These are phyloP conservation scores for Raphanus raphanistrum DNA, from an alignment of 345 rosid species.

Conservation along the genomic window DNA sequence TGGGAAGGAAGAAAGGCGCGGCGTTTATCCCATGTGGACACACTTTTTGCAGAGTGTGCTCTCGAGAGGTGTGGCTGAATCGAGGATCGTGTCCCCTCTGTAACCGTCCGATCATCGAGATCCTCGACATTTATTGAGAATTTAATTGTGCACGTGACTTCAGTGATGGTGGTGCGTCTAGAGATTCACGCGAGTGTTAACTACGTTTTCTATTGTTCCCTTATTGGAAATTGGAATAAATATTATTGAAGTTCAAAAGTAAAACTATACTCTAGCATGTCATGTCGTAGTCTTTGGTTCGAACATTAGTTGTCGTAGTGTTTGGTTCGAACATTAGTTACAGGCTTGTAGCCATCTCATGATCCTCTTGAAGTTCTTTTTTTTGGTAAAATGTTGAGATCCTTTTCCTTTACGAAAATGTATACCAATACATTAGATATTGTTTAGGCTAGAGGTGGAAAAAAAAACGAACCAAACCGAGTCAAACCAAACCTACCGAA, in stretches of 20 bases:
- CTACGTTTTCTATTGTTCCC: conserved; percentile 10
- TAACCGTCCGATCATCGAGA: not conserved
- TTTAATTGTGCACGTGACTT: conserved; percentile 30
- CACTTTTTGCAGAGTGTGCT: not conserved
- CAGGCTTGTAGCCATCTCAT: not conserved
- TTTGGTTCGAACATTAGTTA: not conserved
- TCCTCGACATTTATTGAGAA: not conserved
- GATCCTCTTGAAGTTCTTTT: not conserved
- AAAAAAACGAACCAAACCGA: no score
- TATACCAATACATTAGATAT: not conserved
- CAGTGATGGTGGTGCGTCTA: conserved; percentile 13
- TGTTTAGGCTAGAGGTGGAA: not conserved
- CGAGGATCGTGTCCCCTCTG: conserved; percentile 2
- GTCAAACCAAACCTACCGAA: no score
- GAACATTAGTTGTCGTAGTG: not conserved
- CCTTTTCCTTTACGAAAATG: not conserved
- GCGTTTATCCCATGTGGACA: not conserved
- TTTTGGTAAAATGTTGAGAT: not conserved
- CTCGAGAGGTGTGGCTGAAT: conserved; percentile 1
- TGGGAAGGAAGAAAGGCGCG: not conserved
- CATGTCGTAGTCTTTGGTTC: not conserved
- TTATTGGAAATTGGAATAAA: conserved; percentile 12
- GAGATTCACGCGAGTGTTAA: conserved; percentile 33
- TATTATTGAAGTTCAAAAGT: not conserved
- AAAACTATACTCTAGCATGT: not conserved